Percentiles rank a stretch among this genome's conserved stretches.
phyloP scores from a whole-genome alignment of 805 yeast genomes.

The Candida oleophila region DNA sequence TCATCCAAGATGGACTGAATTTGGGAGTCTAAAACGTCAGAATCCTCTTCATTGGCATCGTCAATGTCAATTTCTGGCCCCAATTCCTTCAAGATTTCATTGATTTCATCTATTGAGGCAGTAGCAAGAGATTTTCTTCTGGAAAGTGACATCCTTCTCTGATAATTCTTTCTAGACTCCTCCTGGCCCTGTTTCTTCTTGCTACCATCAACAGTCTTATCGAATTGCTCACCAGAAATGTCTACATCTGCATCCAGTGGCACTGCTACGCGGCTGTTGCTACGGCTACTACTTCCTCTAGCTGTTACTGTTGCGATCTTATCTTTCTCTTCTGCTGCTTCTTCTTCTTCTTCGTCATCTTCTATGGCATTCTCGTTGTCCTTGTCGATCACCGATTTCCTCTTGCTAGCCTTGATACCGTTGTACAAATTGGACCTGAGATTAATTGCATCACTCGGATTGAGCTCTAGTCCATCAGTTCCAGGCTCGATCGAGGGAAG shows the following conservation, averaged over 20 bases:
- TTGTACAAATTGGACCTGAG: constrained; percentile 50
- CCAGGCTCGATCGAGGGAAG: constrained; percentile 64
- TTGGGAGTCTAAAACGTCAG: constrained; percentile 30
- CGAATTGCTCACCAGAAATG: neutral
- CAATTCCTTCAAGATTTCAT: constrained; percentile 34
- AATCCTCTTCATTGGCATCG: constrained; percentile 24
- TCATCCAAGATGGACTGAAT: constrained; percentile 29
- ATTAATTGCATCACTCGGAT: constrained; percentile 63
- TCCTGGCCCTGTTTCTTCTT: neutral
- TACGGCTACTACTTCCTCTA: neutral
- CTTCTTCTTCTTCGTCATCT: constrained; percentile 34
- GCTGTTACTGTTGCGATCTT: neutral
- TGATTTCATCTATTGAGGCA: constrained; percentile 39
- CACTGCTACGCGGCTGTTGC: neutral
- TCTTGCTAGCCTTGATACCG: constrained; percentile 21
- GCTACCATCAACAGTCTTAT: neutral
- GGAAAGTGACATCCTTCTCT: constrained; percentile 34
- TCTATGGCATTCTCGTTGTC: constrained; percentile 9
- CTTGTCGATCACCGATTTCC: constrained; percentile 10
- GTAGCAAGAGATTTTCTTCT: constrained; percentile 38
- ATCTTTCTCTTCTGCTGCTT: neutral
- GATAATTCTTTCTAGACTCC: constrained; percentile 15
- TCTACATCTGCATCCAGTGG: too few species aligned
- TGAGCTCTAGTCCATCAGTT: constrained; percentile 28
- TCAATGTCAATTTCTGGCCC: constrained; percentile 30